phyloP scores from a whole-genome alignment of 495 filamentous ascomycete genomes.

The Lasiosphaeriaceae sp. region DNA sequence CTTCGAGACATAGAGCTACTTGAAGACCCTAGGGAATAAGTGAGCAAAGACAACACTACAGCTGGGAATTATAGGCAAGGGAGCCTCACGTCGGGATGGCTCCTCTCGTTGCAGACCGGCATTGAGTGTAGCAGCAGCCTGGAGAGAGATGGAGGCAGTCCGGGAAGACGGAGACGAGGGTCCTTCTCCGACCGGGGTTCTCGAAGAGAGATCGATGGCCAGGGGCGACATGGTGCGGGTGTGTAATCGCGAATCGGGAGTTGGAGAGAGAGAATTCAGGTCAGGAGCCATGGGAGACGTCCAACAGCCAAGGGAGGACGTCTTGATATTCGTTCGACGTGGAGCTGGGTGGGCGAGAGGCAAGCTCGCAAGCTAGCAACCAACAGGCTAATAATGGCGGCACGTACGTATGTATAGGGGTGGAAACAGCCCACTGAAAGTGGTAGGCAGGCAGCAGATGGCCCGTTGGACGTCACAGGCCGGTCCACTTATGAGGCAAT shows the following conservation, averaged over 20 bases:
- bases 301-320: neutral
- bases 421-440: slow-evolving; percentile 2
- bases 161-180: slow-evolving; percentile 53
- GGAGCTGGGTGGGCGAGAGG: neutral
- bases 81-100: slow-evolving; percentile 47
- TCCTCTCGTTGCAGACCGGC: slow-evolving; percentile 62
- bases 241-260: slow-evolving; percentile 18
- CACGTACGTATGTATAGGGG: neutral
- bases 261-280: slow-evolving; percentile 68
- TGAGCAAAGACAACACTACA: neutral
- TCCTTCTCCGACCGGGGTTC: slow-evolving; percentile 24
- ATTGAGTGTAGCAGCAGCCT: slow-evolving; percentile 66
- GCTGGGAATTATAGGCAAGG: neutral
- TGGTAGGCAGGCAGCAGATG: too few relatives aligned
- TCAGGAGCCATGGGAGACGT: slow-evolving; percentile 47
- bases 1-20: slow-evolving; percentile 49
- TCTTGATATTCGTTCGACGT: neutral
- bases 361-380: neutral
- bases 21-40: slow-evolving; percentile 45
- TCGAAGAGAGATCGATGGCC: slow-evolving; percentile 43
- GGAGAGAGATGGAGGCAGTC: slow-evolving; percentile 59
- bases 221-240: slow-evolving; percentile 34
- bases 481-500: slow-evolving; percentile 6
- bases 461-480: slow-evolving; percentile 8
- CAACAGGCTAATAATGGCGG: neutral